These are phyloP conservation scores for Leccinum disarticulatum DNA, from an alignment of 768 basidiomycete genomes.

Conservation along the genomic window DNA sequence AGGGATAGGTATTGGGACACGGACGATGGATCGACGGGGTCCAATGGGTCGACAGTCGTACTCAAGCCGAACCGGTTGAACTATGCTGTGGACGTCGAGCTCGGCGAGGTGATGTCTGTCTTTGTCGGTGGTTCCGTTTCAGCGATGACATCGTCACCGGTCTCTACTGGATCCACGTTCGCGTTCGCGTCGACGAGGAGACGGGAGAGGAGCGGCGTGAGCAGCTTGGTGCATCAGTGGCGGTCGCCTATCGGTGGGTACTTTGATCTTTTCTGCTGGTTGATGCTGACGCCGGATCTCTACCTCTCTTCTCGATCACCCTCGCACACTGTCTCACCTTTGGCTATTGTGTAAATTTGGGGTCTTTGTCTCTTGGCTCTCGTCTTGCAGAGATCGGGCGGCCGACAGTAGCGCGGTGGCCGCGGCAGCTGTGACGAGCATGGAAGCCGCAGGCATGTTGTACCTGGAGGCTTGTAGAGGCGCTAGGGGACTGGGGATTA, in stretches of 20 bases:
- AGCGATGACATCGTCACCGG: neutral
- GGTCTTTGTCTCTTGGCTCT: neutral
- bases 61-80: constrained; percentile 30
- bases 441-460: too few species aligned
- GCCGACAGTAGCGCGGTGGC: constrained; percentile 1
- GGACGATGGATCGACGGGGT: neutral
- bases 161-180: neutral
- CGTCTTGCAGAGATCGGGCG: constrained; percentile 12
- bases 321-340: neutral
- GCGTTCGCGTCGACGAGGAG: neutral
- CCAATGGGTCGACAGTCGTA: constrained; percentile 1
- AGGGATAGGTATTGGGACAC: neutral
- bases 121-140: neutral
- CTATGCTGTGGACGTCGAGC: constrained; percentile 20
- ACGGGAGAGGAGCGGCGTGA: constrained; percentile 30
- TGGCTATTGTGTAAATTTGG: neutral
- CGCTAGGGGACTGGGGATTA: too few species aligned
- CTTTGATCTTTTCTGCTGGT: neutral
- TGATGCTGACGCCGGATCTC: neutral
- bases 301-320: neutral
- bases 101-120: constrained; percentile 30
- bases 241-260: constrained; percentile 69
- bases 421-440: too few species aligned
- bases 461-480: too few species aligned
- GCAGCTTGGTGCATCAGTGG: constrained; percentile 61